phyloP scores from a whole-genome alignment of 2,329 filamentous ascomycete genomes.

The Pseudogymnoascus sp. region DNA sequence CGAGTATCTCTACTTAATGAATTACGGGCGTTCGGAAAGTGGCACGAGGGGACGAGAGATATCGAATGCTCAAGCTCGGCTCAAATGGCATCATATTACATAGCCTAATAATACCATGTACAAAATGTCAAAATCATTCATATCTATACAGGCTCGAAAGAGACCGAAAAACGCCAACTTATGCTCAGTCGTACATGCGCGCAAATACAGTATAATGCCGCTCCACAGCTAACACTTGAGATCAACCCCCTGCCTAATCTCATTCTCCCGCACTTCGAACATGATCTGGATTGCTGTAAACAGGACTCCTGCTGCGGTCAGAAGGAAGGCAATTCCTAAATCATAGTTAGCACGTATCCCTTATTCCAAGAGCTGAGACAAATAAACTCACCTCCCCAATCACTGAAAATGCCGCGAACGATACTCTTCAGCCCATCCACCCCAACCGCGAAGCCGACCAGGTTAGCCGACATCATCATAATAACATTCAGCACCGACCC shows the following conservation, averaged over 20 bases:
- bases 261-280: conserved; percentile 87
- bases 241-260: conserved; percentile 72
- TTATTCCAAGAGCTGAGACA: conserved; percentile 7
- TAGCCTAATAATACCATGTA: conserved; percentile 8
- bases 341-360: conserved; percentile 32
- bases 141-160: not conserved
- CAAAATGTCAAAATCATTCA: not conserved
- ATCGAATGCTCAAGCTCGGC: not conserved
- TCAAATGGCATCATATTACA: not conserved
- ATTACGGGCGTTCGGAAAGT: not conserved
- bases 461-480: conserved; percentile 93
- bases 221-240: conserved; percentile 61
- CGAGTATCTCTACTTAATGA: conserved; percentile 6
- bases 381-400: conserved; percentile 54
- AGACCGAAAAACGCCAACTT: not conserved
- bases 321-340: conserved; percentile 58
- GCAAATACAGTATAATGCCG: not conserved
- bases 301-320: conserved; percentile 61
- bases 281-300: conserved; percentile 88
- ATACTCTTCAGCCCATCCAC: conserved; percentile 78
- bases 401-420: conserved; percentile 65
- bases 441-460: conserved; percentile 91
- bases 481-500: conserved; percentile 79
- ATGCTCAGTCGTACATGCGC: not conserved
- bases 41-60: not conserved